Base-by-base conservation (phyloP, 140 eudicot species). In the Erigeron philadelphicus region DNA sequence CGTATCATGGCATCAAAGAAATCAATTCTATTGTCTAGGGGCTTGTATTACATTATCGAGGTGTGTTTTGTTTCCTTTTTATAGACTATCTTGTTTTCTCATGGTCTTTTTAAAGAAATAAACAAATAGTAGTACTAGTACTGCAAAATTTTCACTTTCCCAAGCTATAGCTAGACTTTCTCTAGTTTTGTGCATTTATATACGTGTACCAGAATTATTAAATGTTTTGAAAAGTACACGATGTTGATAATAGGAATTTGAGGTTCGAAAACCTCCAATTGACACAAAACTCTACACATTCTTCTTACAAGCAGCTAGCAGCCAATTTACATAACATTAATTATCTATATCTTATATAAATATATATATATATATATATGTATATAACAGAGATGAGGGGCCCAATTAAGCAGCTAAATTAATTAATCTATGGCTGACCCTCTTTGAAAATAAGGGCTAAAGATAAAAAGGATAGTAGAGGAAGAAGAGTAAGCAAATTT, bases 231-330 rank as follows among this genome's bases (percentile, higher is more conserved):
- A 57, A 62, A 64, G 64, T 73, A 57, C 75, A 63, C 53, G 74
- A 62, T 75, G 76, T 86, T 82, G 91, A 72, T 81, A 78, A 76
- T 52, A 75, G 75, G 82, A 79, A 83, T 82, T 78, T 81, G 75
- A 86, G 90, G 83, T 77, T 74, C 85, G 85, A 79, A 82, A 86
- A 80, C 66, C 78, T 76, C 79, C 84, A 78, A 70, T 71, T 52
- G 78, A 82, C 89, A 81, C 95, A 81, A 75, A 82, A 80, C 84
- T 84, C 87, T 77, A 87, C 87, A 90, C 86, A 84, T 86, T 89
- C 92, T 81, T 61, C 80, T 78, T 81, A 81, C 91, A 84, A 86
- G 95, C 89, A 84, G 91, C 90, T 72, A 80, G 70, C 87, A 76
- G 88, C 89, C 95, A 84, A 90, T 79, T 76, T 63, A 79, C 83